These are phyloP conservation scores for Afroboletus lepidellus DNA, from an alignment of 1,284 basidiomycete species.

Conservation along the genomic window DNA sequence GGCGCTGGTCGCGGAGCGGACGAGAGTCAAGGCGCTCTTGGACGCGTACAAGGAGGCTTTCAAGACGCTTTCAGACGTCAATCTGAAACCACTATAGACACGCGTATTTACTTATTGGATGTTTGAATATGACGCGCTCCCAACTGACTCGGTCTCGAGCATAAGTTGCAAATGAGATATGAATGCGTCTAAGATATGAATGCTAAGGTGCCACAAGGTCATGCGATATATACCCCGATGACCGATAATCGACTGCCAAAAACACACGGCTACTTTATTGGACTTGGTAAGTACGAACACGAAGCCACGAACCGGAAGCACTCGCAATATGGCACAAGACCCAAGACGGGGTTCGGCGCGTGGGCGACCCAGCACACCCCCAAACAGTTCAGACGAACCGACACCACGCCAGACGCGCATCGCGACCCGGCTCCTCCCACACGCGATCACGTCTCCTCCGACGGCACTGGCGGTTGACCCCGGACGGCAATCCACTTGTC, in stretches of 20 bases:
- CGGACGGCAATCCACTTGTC: conserved; percentile 76
- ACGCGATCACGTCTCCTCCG: conserved; percentile 15
- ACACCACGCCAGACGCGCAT: conserved; percentile 3
- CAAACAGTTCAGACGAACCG: conserved; percentile 16
- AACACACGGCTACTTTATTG: conserved; percentile 22
- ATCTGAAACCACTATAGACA: conserved; percentile 59
- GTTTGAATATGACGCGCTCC: not conserved
- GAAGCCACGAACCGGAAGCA: conserved; percentile 12
- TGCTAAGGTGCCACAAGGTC: not conserved
- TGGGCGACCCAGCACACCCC: conserved; percentile 2
- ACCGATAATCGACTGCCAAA: conserved; percentile 7
- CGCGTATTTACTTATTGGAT: not conserved
- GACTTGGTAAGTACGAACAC: conserved; percentile 23
- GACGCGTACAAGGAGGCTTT: conserved; percentile 99
- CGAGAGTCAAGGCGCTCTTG: conserved; percentile 90
- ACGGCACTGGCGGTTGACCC: conserved; percentile 29
- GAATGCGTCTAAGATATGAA: conserved; percentile 15
- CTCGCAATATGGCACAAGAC: conserved; percentile 14
- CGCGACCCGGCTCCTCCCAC: not conserved
- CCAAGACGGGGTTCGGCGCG: conserved; percentile 6
- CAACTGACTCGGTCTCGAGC: not conserved
- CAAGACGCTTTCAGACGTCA: conserved; percentile 79
- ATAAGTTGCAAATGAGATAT: not conserved
- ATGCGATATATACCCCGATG: conserved; percentile 14
- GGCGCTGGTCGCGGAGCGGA: conserved; percentile 87